A percentile compares a stretch with the other conserved stretches of the same genome.
Conservation (phyloP, 495 filamentous ascomycete genomes). For the Trichoderma gamsii region DNA sequence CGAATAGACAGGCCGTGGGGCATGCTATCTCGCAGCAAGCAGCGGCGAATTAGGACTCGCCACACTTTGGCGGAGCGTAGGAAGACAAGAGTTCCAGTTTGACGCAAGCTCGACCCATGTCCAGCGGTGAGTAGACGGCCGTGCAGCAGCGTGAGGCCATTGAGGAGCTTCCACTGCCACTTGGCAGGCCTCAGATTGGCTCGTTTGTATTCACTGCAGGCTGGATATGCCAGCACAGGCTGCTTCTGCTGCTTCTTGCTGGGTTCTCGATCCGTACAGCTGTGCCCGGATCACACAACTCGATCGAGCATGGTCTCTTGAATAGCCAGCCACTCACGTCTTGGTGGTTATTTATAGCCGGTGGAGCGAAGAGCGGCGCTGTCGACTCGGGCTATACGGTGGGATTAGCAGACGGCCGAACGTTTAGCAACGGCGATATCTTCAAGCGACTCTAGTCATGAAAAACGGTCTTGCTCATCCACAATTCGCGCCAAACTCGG, state of each 20-base stretch:
- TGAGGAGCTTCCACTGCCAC: not conserved
- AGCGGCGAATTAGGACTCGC: slow-evolving; percentile 2
- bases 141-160: not conserved
- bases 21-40: not conserved
- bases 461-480: no score
- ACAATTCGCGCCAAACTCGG: not conserved
- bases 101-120: not conserved
- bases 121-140: not conserved
- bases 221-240: not conserved
- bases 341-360: not conserved
- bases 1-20: not conserved
- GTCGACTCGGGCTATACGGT: not conserved
- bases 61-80: slow-evolving; percentile 3
- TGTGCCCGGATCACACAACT: not conserved
- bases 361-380: not conserved
- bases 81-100: not conserved
- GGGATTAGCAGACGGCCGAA: not conserved
- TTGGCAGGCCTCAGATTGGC: not conserved
- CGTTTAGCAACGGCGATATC: no score
- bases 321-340: not conserved
- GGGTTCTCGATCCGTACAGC: not conserved
- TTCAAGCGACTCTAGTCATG: no score
- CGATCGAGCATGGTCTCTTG: not conserved
- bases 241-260: not conserved
- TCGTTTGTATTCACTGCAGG: not conserved